Evolutionary conservation across 352 stramenopile genomes (phyloP), one percentile per base, ranked within the genome.

Genomic region (Thraustochytrium sp.): DNA sequence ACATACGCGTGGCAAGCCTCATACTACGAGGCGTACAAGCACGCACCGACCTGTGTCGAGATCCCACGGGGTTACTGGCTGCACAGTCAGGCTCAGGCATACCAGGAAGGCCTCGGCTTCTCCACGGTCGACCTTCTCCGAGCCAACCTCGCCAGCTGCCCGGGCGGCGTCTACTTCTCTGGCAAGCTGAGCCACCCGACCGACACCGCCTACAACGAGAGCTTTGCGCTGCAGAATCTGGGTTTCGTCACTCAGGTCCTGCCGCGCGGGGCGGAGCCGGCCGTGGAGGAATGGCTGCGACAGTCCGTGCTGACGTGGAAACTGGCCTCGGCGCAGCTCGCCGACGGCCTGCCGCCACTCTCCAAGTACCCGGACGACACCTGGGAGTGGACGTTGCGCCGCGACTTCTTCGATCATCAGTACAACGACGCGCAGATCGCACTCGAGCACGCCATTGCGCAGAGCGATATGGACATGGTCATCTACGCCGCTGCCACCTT

Each of bases 311-410:
- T 5, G 62, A 46, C 64, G 8, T 87, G 85, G 84, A 63, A 72
- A 21, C 87, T 88, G 8, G 85, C 88, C 23, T 88, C 94, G 2
- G 80, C 82, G 2, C 85, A 88, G 5, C 85, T 88, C 2, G 64
- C 91, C 34, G 64, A 86, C 9, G 83, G 61, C 9, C 83, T 96
- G 21, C 87, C 90, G 8, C 87, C 89, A n/a, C 85, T 82, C n/a
- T 53, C 86, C 5, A 91, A 92, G n/a, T 97, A 96, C 88, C 87
- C 90, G 37, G 86, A 92, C 77, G 89, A 93, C 55, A 97, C 93
- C 3, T 98, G 94, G 94, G 94, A 98, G 82, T 96, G 91, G 90
- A 97, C 94, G 0, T 93, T 97, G 42, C 87, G 91, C 77, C 84
- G 91, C 85, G 85, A 90, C 51, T 87, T 86, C 46, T 92, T 90